Evolutionary conservation across 202 grass and related monocot species (phyloP), one percentile per base, ranked within the genome.

Genomic region (Musa balbisiana): DNA sequence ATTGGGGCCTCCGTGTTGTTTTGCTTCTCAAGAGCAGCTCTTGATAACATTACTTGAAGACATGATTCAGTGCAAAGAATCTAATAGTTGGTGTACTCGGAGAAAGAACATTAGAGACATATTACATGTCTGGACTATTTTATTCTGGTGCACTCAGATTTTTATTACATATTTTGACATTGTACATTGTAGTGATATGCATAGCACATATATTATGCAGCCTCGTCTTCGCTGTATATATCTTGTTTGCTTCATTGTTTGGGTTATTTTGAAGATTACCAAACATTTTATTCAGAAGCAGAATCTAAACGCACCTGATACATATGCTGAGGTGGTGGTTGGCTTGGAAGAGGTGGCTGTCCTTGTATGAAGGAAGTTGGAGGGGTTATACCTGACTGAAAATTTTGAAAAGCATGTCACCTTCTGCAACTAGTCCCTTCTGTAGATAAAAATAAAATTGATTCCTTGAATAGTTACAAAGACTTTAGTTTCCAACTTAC

Each of bases 341-440:
- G 33, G 33, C 33, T 43, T 43, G 33, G 33, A 43, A 43, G 64
- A 67, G 85, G 95, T 50, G 85, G 89, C 73, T 85, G 95, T 66
- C 83, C 88, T 82, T 87, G 81, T 69, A 82, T 76, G 77, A 88
- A 99, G 50, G 91, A 90, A 85, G 87, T 78, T 78, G 86, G 83
- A 82, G 89, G 82, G 67, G 87, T 89, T 20, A 78, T 89, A 19
- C 80, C 86, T 17, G 75, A 77, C 95, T 99, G 67, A 55, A 55
- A 8, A 56, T 56, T 29, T 74, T 26, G 23, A 64, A 87, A 73
- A 72, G 72, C 64, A 69, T 78, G 9, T 78, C 13, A 17, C 73
- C 22, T 19, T 9, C 11, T 10, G 17, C 0, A 26, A 66, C 10
- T 11, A 8, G 0, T 16, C 52, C 11, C 53, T 24, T 55, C 1